Conservation (phyloP, 2,329 filamentous ascomycete species). For the Pseudocercospora vitis region DNA sequence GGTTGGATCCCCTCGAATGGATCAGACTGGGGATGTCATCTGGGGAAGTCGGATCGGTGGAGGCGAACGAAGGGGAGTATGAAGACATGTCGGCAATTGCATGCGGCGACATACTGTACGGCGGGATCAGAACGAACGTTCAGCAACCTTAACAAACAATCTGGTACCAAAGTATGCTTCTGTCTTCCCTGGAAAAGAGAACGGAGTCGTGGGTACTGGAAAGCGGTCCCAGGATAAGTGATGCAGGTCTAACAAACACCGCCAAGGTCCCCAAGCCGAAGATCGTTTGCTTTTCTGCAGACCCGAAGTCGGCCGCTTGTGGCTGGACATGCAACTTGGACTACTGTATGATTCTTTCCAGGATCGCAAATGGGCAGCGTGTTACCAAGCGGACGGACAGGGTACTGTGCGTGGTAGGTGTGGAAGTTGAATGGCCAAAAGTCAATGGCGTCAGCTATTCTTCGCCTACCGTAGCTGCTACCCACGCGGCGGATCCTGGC, state of each 20-base stretch:
- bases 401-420: not conserved
- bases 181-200: too few relatives aligned
- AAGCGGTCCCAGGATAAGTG: not conserved
- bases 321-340: too few relatives aligned
- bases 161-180: not conserved
- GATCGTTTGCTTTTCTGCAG: not conserved
- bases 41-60: slow-evolving; percentile 18
- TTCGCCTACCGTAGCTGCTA: too few relatives aligned
- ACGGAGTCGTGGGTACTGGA: not conserved
- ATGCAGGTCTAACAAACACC: slow-evolving; percentile 2
- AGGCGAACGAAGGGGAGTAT: slow-evolving; percentile 11
- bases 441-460: slow-evolving; percentile 21
- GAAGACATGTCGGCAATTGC: slow-evolving; percentile 21
- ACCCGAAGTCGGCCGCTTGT: slow-evolving; percentile 6
- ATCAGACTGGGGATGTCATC: slow-evolving; percentile 23
- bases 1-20: slow-evolving; percentile 24
- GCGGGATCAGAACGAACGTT: too few relatives aligned
- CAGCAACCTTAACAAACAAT: too few relatives aligned
- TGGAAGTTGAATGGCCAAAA: slow-evolving; percentile 6
- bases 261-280: not conserved
- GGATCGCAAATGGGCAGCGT: not conserved
- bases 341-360: not conserved
- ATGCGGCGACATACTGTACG: slow-evolving; percentile 26
- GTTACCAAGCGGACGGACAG: not conserved
- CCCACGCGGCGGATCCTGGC: not conserved